Percentiles rank a stretch among this genome's conserved stretches.
Conservation (phyloP, 1,284 basidiomycete genomes). For the Schizopora paradoxa region DNA sequence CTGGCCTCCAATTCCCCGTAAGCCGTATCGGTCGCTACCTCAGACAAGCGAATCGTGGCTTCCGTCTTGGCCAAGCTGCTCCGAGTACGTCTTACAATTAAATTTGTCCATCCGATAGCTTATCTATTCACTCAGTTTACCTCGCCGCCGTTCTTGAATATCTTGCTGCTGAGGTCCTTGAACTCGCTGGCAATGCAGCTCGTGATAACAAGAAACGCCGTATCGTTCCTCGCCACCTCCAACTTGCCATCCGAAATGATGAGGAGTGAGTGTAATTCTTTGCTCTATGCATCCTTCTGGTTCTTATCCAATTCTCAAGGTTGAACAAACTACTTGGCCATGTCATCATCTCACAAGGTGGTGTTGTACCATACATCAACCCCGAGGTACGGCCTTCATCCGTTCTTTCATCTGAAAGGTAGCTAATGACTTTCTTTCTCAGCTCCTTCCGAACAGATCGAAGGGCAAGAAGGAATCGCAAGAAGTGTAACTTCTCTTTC, state of each 20-base stretch:
- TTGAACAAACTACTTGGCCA: slow-evolving; percentile 74
- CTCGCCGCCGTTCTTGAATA: slow-evolving; percentile 72
- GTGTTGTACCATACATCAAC: slow-evolving; percentile 75
- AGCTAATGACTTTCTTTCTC: slow-evolving; percentile 9
- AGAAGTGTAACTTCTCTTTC: slow-evolving; percentile 1
- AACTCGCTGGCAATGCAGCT: slow-evolving; percentile 68
- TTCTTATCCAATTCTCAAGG: slow-evolving; percentile 30
- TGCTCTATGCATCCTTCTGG: slow-evolving; percentile 16
- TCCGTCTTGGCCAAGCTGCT: slow-evolving; percentile 68
- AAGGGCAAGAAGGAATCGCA: slow-evolving; percentile 33
- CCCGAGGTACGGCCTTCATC: slow-evolving; percentile 28
- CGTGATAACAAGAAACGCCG: slow-evolving; percentile 78
- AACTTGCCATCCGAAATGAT: slow-evolving; percentile 87
- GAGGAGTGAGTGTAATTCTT: slow-evolving; percentile 57
- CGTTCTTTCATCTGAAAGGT: slow-evolving; percentile 6
- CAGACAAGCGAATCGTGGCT: slow-evolving; percentile 82
- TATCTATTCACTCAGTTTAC: slow-evolving; percentile 45
- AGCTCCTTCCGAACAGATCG: slow-evolving; percentile 47
- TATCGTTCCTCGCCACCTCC: slow-evolving; percentile 87
- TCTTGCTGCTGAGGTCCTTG: slow-evolving; percentile 71
- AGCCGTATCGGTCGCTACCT: slow-evolving; percentile 80
- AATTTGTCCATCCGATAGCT: slow-evolving; percentile 1
- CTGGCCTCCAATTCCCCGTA: slow-evolving; percentile 82
- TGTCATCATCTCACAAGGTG: slow-evolving; percentile 88
- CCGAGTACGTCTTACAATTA: slow-evolving; percentile 40